Conservation (phyloP, 208 protist genomes). For the Kentomonas sorsogonicus region DNA sequence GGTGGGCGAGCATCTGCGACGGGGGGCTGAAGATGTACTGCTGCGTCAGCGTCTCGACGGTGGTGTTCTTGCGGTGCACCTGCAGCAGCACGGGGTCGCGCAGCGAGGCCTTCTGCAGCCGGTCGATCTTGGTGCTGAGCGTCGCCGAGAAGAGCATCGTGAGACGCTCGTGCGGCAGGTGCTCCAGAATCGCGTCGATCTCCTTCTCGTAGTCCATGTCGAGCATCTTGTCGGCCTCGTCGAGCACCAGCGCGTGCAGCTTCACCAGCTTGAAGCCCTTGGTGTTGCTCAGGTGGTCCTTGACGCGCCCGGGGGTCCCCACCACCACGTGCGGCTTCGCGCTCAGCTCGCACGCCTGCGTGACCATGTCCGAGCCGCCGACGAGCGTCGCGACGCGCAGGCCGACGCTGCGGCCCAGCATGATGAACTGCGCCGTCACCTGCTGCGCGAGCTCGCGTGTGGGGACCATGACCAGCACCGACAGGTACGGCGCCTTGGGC, state of each 20-base stretch:
- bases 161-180: constrained; percentile 80
- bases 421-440: constrained; percentile 92
- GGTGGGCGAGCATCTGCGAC: constrained; percentile 84
- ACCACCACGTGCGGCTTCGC: constrained; percentile 96
- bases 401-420: constrained; percentile 88
- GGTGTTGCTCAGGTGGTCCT: constrained; percentile 98
- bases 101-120: constrained; percentile 97
- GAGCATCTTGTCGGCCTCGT: constrained; percentile 98
- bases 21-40: constrained; percentile 97
- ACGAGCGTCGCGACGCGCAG: constrained; percentile 89
- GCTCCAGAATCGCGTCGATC: constrained; percentile 95
- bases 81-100: constrained; percentile 95
- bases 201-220: constrained; percentile 98
- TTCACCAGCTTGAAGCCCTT: constrained; percentile 96
- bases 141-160: constrained; percentile 98
- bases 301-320: constrained; percentile 96
- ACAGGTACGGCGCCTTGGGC: constrained; percentile 84
- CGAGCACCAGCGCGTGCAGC: constrained; percentile 95
- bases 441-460: constrained; percentile 98
- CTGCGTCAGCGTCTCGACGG: constrained; percentile 95
- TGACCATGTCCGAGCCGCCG: constrained; percentile 93
- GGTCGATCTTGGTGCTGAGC: constrained; percentile 97
- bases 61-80: constrained; percentile 95
- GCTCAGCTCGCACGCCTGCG: constrained; percentile 93
- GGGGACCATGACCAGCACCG: constrained; percentile 94